Evolutionary conservation across 306 rosid genomes (phyloP), one percentile per base, ranked within the genome.

Genomic region (Glycine soja): DNA sequence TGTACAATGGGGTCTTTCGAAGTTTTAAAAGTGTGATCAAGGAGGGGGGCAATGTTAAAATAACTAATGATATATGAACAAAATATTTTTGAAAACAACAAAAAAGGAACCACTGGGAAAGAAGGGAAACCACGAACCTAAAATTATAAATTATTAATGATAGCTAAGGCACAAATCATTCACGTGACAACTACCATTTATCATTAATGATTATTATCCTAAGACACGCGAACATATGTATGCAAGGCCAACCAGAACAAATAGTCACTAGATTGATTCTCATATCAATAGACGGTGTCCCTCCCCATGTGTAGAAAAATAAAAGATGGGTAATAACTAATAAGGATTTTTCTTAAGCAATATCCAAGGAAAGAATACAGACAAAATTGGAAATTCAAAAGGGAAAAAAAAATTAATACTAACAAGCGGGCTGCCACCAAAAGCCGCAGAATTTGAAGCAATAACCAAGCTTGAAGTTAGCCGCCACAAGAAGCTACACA

Each of bases 401-500:
- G 30, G 30, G 30, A 24, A 64, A 80, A 79, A 62, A 61, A 43
- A 59, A n/a, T n/a, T n/a, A 77, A 80, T 52, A 77, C 83, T 68
- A 84, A 78, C 40, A 45, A 70, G 63, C 56, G 30, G 81, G 88
- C 85, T 81, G 87, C 87, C 46, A 48, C 72, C 77, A 56, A 83
- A 81, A 75, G 86, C 84, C 82, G 56, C 30, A 24, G 30, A 24
- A 24, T 24, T 24, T 24, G 30, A 24, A 24, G 30, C 30, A 24
- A 24, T 24, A 24, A 24, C 30, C 30, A 70, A 69, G 90, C 77
- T 84, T 62, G 48, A 70, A 18, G 88, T 65, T 30, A 65, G 85
- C 82, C 40, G 79, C 81, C 77, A 77, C 80, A 51, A 45, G 61
- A 81, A 82, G 73, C 88, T 87, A 82, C 90, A 87, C 86, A 84